Evolutionary conservation across 306 rosid genomes (phyloP).

Genomic region (Inga oerstediana): DNA sequence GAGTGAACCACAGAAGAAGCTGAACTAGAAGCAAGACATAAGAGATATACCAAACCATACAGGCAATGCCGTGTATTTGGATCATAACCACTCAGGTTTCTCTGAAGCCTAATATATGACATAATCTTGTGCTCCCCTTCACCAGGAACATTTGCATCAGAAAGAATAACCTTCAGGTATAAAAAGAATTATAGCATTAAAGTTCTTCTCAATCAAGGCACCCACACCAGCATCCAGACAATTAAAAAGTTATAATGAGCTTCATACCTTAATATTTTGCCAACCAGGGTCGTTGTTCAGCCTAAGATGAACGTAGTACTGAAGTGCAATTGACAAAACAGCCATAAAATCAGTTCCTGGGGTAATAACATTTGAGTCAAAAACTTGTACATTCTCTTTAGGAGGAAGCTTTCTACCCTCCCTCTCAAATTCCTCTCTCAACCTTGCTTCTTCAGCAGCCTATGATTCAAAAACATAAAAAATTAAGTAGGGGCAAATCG

Average conservation of each 20-base stretch:
- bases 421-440: conserved; percentile 89
- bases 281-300: conserved; percentile 97
- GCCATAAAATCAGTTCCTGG: conserved; percentile 99
- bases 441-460: conserved; percentile 89
- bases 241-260: conserved; percentile 19
- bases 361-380: conserved; percentile 94
- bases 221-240: conserved; percentile 10
- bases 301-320: conserved; percentile 92
- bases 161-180: conserved; percentile 78
- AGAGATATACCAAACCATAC: conserved; percentile 94
- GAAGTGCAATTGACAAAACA: conserved; percentile 89
- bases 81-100: conserved; percentile 90
- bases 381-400: conserved; percentile 64
- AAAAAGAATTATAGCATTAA: conserved; percentile 9
- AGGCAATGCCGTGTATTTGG: conserved; percentile 98
- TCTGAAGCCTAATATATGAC: conserved; percentile 96
- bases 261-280: conserved; percentile 78
- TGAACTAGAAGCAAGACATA: conserved; percentile 46
- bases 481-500: conserved; percentile 1
- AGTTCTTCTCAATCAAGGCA: conserved; percentile 4
- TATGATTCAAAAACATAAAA: conserved; percentile 36
- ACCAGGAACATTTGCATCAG: conserved; percentile 99
- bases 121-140: conserved; percentile 99
- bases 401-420: conserved; percentile 99
- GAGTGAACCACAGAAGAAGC: conserved; percentile 2